Evolutionary conservation across 768 basidiomycete genomes (phyloP).

Genomic region (Lactarius indigo): DNA sequence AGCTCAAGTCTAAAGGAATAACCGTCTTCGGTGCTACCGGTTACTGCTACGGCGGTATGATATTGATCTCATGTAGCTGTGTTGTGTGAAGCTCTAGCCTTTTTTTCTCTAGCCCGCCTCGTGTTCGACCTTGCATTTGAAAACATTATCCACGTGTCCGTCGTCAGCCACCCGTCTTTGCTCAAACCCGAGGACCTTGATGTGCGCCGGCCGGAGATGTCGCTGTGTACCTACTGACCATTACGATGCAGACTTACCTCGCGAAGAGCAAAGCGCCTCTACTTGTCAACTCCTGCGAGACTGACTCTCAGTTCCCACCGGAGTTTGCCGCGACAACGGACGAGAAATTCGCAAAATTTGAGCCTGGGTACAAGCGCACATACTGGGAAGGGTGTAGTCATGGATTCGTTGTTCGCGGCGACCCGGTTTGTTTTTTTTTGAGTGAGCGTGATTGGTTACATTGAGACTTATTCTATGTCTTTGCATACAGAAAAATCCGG

Average conservation of each 20-base stretch:
- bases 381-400: constrained; percentile 40
- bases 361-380: constrained; percentile 37
- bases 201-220: constrained; percentile 23
- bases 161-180: constrained; percentile 46
- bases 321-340: constrained; percentile 36
- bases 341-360: constrained; percentile 38
- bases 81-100: neutral
- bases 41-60: constrained; percentile 30
- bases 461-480: constrained; percentile 16
- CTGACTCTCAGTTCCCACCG: constrained; percentile 34
- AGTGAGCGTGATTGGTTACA: neutral
- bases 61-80: neutral
- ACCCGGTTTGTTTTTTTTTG: constrained; percentile 25
- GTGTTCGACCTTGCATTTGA: constrained; percentile 41
- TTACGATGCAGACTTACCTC: constrained; percentile 33
- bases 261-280: constrained; percentile 37
- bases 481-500: constrained; percentile 28
- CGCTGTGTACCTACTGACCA: neutral
- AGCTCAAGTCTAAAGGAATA: constrained; percentile 34
- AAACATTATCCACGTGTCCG: constrained; percentile 37
- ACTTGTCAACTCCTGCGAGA: constrained; percentile 41
- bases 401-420: constrained; percentile 44
- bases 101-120: constrained; percentile 14
- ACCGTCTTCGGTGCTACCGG: constrained; percentile 31
- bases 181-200: constrained; percentile 41